Percentiles rank a stretch among this genome's conserved stretches.
Conservation (phyloP, 1,139 yeast species). For the Petasospora fabianii region DNA sequence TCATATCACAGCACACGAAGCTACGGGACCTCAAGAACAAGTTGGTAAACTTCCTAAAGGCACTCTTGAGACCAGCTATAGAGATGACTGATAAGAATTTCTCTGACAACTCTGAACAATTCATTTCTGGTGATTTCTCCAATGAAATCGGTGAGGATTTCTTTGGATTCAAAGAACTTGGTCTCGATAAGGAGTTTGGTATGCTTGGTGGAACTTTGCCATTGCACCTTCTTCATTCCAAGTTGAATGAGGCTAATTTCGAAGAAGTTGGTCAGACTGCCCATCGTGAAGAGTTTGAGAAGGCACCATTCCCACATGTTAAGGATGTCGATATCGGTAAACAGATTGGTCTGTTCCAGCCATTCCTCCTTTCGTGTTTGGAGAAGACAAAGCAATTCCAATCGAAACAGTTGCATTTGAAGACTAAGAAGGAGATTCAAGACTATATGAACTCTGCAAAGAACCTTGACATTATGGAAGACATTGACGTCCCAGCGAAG, state of each 20-base stretch:
- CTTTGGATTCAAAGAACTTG: slow-evolving; percentile 93
- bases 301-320: slow-evolving; percentile 44
- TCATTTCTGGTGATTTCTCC: slow-evolving; percentile 90
- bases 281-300: slow-evolving; percentile 62
- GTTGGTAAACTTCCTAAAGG: slow-evolving; percentile 72
- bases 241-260: slow-evolving; percentile 52
- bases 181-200: slow-evolving; percentile 91
- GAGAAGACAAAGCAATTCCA: slow-evolving; percentile 47
- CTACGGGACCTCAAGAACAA: slow-evolving; percentile 65
- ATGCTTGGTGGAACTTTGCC: slow-evolving; percentile 84
- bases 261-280: slow-evolving; percentile 45
- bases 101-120: slow-evolving; percentile 88
- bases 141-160: slow-evolving; percentile 93
- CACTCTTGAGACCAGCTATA: slow-evolving; percentile 77
- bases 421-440: slow-evolving; percentile 48
- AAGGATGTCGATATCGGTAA: slow-evolving; percentile 47
- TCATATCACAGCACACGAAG: slow-evolving; percentile 65
- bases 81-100: slow-evolving; percentile 78
- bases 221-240: slow-evolving; percentile 78
- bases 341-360: slow-evolving; percentile 57
- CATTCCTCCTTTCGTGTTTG: slow-evolving; percentile 51
- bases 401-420: slow-evolving; percentile 40
- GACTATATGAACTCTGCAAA: slow-evolving; percentile 23
- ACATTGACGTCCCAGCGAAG: slow-evolving; percentile 52
- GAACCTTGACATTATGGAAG: slow-evolving; percentile 29